These are phyloP conservation scores for Thymus mandschuricus DNA, from an alignment of 257 asterid genomes.

Conservation along the genomic window DNA sequence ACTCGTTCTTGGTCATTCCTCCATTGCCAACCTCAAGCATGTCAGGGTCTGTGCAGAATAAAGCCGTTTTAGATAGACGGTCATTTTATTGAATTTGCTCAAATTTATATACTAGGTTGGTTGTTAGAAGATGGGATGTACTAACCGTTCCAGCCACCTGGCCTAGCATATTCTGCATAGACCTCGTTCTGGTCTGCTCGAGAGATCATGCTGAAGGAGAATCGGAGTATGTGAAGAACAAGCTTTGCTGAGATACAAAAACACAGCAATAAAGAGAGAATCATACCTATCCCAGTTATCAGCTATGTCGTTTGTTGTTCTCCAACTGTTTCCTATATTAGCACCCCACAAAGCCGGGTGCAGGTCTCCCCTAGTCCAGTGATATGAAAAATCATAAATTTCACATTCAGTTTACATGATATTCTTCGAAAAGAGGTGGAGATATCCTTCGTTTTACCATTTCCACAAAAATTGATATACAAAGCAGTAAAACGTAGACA, in stretches of 20 bases:
- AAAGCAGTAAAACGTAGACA: background rate
- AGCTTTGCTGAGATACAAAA: background rate
- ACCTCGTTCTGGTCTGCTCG: conserved; percentile 94
- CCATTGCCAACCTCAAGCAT: conserved; percentile 99
- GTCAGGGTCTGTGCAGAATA: conserved; percentile 67
- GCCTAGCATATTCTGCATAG: conserved; percentile 77
- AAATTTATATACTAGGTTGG: background rate
- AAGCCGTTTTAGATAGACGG: conserved; percentile 15
- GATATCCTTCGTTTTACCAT: too few relatives aligned
- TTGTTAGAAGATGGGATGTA: conserved; percentile 13
- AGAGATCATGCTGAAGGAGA: conserved; percentile 68
- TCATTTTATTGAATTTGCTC: background rate
- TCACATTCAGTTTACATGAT: background rate
- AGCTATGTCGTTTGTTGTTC: conserved; percentile 81
- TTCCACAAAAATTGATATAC: too few relatives aligned
- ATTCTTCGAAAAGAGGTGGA: too few relatives aligned
- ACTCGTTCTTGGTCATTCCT: conserved; percentile 87
- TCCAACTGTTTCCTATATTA: conserved; percentile 84
- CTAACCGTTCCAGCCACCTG: conserved; percentile 99
- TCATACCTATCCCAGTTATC: conserved; percentile 84
- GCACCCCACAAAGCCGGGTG: conserved; percentile 91
- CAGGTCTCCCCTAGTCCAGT: conserved; percentile 80
- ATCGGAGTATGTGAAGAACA: background rate
- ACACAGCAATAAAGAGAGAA: background rate
- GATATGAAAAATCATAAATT: background rate